These are phyloP conservation scores for Chlorella sp. DNA, from an alignment of 139 green algal genomes.

Conservation along the genomic window DNA sequence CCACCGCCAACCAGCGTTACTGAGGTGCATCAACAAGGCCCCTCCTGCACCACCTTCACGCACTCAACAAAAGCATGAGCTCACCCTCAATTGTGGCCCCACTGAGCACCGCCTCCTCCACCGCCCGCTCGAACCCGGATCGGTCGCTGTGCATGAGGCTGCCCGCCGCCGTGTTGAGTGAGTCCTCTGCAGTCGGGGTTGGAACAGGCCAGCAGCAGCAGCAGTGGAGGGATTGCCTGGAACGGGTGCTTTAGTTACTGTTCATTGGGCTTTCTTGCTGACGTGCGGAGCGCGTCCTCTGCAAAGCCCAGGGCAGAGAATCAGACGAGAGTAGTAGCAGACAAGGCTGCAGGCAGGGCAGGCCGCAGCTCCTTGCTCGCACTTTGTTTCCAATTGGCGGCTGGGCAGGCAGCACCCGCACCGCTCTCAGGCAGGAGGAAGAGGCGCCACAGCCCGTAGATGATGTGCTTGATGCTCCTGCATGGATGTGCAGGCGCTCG, in stretches of 20 bases:
- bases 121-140: neutral
- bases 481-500: too few relatives aligned
- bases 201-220: too few relatives aligned
- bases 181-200: constrained; percentile 4
- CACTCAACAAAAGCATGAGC: neutral
- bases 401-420: neutral
- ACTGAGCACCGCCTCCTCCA: constrained; percentile 4
- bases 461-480: constrained; percentile 23
- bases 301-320: neutral
- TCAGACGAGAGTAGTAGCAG: neutral
- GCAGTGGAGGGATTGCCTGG: too few relatives aligned
- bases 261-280: too few relatives aligned
- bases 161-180: constrained; percentile 2
- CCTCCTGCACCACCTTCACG: neutral
- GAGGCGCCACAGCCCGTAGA: constrained; percentile 20
- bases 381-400: neutral
- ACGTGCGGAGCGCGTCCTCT: too few relatives aligned
- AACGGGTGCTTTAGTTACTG: too few relatives aligned
- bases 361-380: neutral
- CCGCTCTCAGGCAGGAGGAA: constrained; percentile 30
- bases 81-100: constrained; percentile 20
- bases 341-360: neutral
- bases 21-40: too few relatives aligned
- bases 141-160: constrained; percentile 15
- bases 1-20: neutral